A percentile compares a stretch with the other conserved stretches of the same genome.
phyloP scores from a whole-genome alignment of 306 rosid species.

The Trichosanthes truncata region DNA sequence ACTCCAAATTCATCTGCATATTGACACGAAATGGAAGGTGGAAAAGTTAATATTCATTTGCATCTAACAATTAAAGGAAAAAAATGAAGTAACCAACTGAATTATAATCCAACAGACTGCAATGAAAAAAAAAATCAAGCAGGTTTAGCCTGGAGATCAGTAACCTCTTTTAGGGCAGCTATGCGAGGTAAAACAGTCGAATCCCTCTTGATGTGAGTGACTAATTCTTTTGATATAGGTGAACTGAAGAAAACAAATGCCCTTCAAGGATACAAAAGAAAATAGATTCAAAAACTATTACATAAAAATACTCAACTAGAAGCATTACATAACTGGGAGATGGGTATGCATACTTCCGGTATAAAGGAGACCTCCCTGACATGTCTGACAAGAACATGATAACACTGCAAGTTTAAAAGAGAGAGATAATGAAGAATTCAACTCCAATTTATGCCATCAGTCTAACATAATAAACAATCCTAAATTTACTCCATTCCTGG shows the following conservation, averaged over 20 bases:
- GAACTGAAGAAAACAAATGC: slow-evolving; percentile 97
- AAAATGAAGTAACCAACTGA: slow-evolving; percentile 6
- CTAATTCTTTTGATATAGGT: slow-evolving; percentile 59
- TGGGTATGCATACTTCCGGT: slow-evolving; percentile 68
- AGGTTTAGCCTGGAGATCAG: slow-evolving; percentile 8
- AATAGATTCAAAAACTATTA: slow-evolving; percentile 14
- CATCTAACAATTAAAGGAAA: background rate
- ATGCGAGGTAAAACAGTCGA: slow-evolving; percentile 54
- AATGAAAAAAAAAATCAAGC: slow-evolving; percentile 11
- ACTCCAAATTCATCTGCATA: slow-evolving; percentile 97
- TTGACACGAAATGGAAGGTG: slow-evolving; percentile 20
- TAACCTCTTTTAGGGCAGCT: slow-evolving; percentile 84
- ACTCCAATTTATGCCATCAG: slow-evolving; percentile 11
- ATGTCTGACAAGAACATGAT: slow-evolving; percentile 85
- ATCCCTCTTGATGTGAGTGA: slow-evolving; percentile 69
- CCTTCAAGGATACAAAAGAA: slow-evolving; percentile 43
- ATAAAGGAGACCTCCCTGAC: slow-evolving; percentile 81
- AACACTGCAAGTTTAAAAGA: slow-evolving; percentile 52
- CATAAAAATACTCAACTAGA: background rate
- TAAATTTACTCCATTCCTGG: background rate
- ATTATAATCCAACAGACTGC: slow-evolving; percentile 6
- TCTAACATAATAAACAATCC: background rate
- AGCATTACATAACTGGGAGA: background rate
- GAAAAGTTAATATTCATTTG: background rate
- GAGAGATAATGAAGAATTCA: slow-evolving; percentile 13